A percentile compares a stretch with the other conserved stretches of the same genome.
Conservation (phyloP, 805 yeast species). For the Suhomyces vadensis region DNA sequence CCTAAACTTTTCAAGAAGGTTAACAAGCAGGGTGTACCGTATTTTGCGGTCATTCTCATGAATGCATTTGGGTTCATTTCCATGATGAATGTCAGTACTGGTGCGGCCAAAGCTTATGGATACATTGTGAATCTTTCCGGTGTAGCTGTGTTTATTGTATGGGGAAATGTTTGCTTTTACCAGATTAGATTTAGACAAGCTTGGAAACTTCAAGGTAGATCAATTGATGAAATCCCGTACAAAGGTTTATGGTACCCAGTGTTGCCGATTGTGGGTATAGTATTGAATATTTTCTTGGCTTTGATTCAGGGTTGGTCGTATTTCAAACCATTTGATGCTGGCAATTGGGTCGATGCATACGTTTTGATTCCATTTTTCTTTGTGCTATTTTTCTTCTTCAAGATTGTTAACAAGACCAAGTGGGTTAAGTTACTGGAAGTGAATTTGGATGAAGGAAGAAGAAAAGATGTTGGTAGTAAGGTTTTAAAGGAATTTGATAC, state of each 20-base stretch:
- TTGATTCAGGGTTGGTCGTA: slow-evolving; percentile 68
- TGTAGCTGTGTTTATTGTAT: slow-evolving; percentile 65
- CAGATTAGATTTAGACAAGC: slow-evolving; percentile 58
- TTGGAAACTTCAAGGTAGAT: slow-evolving; percentile 39
- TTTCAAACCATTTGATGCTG: slow-evolving; percentile 55
- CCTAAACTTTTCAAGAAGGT: slow-evolving; percentile 55
- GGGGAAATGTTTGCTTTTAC: slow-evolving; percentile 59
- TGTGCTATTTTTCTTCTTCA: slow-evolving; percentile 40
- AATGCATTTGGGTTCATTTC: slow-evolving; percentile 57
- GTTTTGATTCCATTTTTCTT: slow-evolving; percentile 60
- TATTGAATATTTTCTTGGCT: slow-evolving; percentile 52
- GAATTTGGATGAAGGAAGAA: slow-evolving; percentile 53
- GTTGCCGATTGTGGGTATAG: slow-evolving; percentile 50
- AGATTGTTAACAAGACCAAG: slow-evolving; percentile 39
- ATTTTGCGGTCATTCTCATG: slow-evolving; percentile 54
- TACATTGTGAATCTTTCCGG: slow-evolving; percentile 66
- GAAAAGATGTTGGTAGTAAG: slow-evolving; percentile 31
- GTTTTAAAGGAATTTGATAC: neutral
- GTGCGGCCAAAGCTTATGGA: slow-evolving; percentile 59
- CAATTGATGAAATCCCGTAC: slow-evolving; percentile 35
- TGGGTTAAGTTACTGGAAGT: slow-evolving; percentile 45
- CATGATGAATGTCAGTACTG: slow-evolving; percentile 55
- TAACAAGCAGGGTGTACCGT: slow-evolving; percentile 64
- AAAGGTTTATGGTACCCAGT: slow-evolving; percentile 49
- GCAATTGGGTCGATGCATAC: slow-evolving; percentile 55